A percentile compares a stretch with the other conserved stretches of the same genome.
These are phyloP conservation scores for Hypericum androsaemum DNA, from an alignment of 345 rosid genomes.

Conservation along the genomic window DNA sequence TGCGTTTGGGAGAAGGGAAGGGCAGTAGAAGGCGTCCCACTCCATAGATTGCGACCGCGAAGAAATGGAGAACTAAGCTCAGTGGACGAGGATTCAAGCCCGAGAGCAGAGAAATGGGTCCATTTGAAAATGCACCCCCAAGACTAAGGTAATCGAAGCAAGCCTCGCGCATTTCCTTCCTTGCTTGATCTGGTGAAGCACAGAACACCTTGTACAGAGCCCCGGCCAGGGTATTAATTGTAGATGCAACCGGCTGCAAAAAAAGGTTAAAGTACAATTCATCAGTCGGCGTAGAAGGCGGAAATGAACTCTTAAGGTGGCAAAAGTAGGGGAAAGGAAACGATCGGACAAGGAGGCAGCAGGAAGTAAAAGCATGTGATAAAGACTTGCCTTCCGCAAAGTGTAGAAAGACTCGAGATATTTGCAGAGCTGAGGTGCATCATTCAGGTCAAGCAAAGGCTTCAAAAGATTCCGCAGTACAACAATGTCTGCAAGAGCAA, in stretches of 20 bases:
- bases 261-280: neutral
- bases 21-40: conserved; percentile 23
- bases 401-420: conserved; percentile 28
- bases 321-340: neutral
- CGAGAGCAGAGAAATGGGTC: conserved; percentile 23
- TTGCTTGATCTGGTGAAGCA: conserved; percentile 26
- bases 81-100: conserved; percentile 25
- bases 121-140: conserved; percentile 17
- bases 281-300: too few relatives aligned
- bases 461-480: conserved; percentile 19
- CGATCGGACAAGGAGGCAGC: neutral
- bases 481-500: conserved; percentile 26
- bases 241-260: conserved; percentile 24
- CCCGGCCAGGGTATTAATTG: conserved; percentile 25
- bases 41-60: conserved; percentile 21
- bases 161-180: conserved; percentile 24
- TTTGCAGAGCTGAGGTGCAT: conserved; percentile 17
- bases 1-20: conserved; percentile 19
- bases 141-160: conserved; percentile 27
- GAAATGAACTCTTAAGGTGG: too few relatives aligned
- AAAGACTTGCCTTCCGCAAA: conserved; percentile 18
- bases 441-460: conserved; percentile 15
- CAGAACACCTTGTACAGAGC: conserved; percentile 23
- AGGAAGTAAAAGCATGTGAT: neutral
- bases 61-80: conserved; percentile 24